Conservation (phyloP, 179 eudicot genomes). For the Beta macrorhiza region DNA sequence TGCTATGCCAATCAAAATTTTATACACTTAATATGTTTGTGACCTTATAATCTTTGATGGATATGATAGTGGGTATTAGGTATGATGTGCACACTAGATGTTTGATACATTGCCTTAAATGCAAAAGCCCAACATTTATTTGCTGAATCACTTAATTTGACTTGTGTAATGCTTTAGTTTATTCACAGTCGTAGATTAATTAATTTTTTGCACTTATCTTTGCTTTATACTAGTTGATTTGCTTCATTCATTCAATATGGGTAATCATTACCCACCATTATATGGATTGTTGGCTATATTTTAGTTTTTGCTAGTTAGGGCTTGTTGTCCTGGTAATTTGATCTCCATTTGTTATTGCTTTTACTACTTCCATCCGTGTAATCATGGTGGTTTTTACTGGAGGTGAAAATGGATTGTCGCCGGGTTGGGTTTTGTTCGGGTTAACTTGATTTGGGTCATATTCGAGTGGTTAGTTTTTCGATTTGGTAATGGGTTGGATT, state of each 20-base stretch:
- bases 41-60: not conserved
- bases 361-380: not conserved
- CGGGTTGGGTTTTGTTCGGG: no score
- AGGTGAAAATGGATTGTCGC: not conserved
- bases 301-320: not conserved
- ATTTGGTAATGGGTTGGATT: no score
- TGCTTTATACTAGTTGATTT: constrained; percentile 15
- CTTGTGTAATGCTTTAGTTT: constrained; percentile 8
- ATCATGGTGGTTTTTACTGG: not conserved
- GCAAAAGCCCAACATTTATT: constrained; percentile 17
- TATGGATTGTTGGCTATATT: constrained; percentile 10
- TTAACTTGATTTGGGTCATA: not conserved
- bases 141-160: constrained; percentile 17
- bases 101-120: constrained; percentile 20
- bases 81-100: constrained; percentile 28
- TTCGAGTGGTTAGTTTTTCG: no score
- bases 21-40: not conserved
- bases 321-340: not conserved
- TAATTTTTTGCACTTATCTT: constrained; percentile 15
- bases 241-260: constrained; percentile 22
- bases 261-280: constrained; percentile 19
- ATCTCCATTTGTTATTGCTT: constrained; percentile 1
- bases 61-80: constrained; percentile 3
- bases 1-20: not conserved
- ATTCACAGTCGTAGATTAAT: constrained; percentile 7